Conservation (phyloP, 2,329 filamentous ascomycete species). For the Penicillium sp. region DNA sequence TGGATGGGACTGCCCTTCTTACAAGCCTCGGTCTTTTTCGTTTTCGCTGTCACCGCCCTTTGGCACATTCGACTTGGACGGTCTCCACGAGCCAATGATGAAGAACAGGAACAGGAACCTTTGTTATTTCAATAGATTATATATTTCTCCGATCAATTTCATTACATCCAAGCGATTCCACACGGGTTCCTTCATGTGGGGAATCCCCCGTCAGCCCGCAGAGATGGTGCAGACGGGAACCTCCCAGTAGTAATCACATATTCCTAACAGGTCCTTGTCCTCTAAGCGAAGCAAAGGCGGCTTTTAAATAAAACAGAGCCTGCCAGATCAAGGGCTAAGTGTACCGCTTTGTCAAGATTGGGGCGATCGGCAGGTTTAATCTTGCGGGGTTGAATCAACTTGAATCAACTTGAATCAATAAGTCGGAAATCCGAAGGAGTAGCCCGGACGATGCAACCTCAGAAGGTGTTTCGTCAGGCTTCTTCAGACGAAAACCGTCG, state of each 20-base stretch:
- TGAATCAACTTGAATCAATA: background rate
- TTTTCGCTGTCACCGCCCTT: constrained; percentile 13
- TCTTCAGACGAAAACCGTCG: constrained; percentile 9
- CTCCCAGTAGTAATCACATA: background rate
- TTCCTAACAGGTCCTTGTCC: background rate
- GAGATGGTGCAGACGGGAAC: background rate
- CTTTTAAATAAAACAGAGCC: background rate
- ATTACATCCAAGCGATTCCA: background rate
- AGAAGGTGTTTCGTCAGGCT: background rate
- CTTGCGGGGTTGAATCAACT: constrained; percentile 10
- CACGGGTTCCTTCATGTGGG: background rate
- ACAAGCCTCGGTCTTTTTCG: constrained; percentile 20
- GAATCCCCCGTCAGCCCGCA: background rate
- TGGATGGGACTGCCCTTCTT: constrained; percentile 32
- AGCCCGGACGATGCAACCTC: constrained; percentile 20
- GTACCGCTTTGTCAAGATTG: background rate
- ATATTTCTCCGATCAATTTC: background rate
- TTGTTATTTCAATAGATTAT: constrained; percentile 4
- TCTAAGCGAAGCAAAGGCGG: background rate
- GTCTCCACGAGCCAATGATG: background rate
- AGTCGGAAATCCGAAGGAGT: constrained; percentile 19
- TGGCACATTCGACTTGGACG: constrained; percentile 12
- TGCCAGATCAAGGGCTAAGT: background rate
- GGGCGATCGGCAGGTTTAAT: constrained; percentile 19
- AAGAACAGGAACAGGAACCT: constrained; percentile 13